Conservation (phyloP, 2,329 filamentous ascomycete species). For the Calonectria pseudoreteaudii region DNA sequence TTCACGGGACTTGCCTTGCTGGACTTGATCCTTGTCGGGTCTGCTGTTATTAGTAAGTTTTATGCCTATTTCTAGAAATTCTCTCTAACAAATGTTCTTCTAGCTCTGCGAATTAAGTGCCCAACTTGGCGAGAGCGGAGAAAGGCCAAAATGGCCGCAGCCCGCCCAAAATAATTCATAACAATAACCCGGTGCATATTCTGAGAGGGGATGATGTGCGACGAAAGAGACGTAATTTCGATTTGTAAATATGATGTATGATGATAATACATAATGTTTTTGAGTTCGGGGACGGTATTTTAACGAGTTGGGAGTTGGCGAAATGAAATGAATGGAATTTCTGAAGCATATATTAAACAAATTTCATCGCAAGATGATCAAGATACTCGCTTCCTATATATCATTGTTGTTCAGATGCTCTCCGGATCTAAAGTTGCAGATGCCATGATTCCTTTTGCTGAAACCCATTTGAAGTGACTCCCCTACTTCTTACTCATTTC, state of each 20-base stretch:
- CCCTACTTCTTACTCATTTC: too few relatives aligned
- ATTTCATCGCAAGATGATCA: background rate
- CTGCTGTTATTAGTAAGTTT: background rate
- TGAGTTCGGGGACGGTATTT: background rate
- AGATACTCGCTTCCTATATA: background rate
- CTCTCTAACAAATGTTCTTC: background rate
- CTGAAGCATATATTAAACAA: background rate
- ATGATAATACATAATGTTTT: background rate
- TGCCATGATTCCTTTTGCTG: background rate
- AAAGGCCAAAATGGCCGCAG: background rate
- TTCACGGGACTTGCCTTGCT: background rate
- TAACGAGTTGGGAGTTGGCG: background rate
- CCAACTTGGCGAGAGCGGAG: background rate
- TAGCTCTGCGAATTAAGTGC: background rate
- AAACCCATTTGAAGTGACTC: background rate
- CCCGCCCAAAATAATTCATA: background rate
- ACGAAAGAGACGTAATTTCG: background rate
- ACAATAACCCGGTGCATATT: background rate
- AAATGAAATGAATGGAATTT: background rate
- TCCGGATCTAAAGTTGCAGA: background rate
- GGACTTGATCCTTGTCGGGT: background rate
- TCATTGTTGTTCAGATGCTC: background rate
- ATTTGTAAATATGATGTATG: background rate
- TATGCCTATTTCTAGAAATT: background rate
- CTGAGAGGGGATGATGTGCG: background rate